Base-by-base conservation (phyloP, 169 alveolate genomes). In the Miamiensis avidus region DNA sequence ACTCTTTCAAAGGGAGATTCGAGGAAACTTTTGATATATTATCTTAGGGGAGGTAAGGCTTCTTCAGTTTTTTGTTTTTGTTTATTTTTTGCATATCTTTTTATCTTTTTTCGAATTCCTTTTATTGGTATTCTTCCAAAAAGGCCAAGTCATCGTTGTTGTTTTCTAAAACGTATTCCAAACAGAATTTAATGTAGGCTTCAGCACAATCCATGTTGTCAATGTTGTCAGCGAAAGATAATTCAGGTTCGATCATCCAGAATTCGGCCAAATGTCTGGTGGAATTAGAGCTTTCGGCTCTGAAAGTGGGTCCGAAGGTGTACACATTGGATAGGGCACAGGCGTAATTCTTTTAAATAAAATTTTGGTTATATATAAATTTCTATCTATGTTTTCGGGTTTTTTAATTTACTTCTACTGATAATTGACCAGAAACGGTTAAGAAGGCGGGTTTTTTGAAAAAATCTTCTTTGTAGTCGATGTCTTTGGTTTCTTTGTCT, bases 241-340 rank as follows among this genome's bases (percentile, higher is more conserved):
- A 81, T 94, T 99, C 99, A 26, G 99, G 99, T 91, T 99, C 99
- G 64, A 99, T 98, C 99, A 99, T 99, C 99, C 99, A 99, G 92
- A 99, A 99, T 90, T 99, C 99, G 16, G 99, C 99, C 75, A 98
- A 91, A 91, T 99, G 99, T 86, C 99, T 93, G 30, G 97, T 86
- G 0, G 99, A 98, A 88, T 98, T 99, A 29, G 99, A 98, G 91
- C 97, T 97, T 91, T 99, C 99, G 1, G 99, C 99, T 90, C 99
- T 93, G 95, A 99, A 99, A 1, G 99, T 98, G 0, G 99, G 99
- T 0, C 99, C 99, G 89, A 99, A 99, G n/a, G 98, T 98, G 90
- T 98, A 98, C n/a, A 98, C 99, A 90, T 99, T 99, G 28, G 99
- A 95, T 95, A 98, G 92, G 1, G 99, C 93, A 83, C 99, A 97